Evolutionary conservation across 768 basidiomycete species (phyloP).

Genomic region (Boletellus emodensis): DNA sequence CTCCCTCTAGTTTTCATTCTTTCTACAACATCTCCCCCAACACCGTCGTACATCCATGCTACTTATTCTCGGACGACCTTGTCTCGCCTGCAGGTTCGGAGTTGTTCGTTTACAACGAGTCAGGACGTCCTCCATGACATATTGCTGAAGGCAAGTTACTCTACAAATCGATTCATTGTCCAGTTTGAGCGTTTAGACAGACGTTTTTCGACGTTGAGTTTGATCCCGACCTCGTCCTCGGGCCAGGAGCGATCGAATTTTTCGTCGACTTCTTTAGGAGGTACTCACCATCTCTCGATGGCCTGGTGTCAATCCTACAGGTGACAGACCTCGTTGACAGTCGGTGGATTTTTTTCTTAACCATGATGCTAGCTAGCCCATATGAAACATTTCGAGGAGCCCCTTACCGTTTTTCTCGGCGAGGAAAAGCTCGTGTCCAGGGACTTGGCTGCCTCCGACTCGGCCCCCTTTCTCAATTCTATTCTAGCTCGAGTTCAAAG

Average conservation of each 20-base stretch:
- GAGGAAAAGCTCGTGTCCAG: slow-evolving; percentile 6
- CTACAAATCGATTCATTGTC: background rate
- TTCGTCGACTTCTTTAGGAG: slow-evolving; percentile 55
- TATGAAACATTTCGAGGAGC: slow-evolving; percentile 69
- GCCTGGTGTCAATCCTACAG: slow-evolving; percentile 56
- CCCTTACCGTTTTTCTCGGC: slow-evolving; percentile 38
- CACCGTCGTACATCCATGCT: slow-evolving; percentile 53
- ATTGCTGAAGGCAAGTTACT: slow-evolving; percentile 44
- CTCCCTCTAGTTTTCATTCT: slow-evolving; percentile 67
- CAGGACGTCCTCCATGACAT: slow-evolving; percentile 48
- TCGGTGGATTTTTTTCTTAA: background rate
- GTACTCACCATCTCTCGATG: slow-evolving; percentile 55
- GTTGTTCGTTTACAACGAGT: slow-evolving; percentile 49
- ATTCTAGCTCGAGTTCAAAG: slow-evolving; percentile 35
- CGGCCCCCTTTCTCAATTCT: slow-evolving; percentile 34
- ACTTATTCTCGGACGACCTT: slow-evolving; percentile 59
- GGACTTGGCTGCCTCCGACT: slow-evolving; percentile 18
- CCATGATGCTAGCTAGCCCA: slow-evolving; percentile 46
- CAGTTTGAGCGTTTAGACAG: slow-evolving; percentile 27
- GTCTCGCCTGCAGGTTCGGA: slow-evolving; percentile 51
- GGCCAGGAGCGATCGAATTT: slow-evolving; percentile 52
- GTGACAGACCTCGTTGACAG: slow-evolving; percentile 31
- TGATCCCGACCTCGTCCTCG: slow-evolving; percentile 57
- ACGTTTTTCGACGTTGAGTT: slow-evolving; percentile 64
- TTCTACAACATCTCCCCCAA: slow-evolving; percentile 52